phyloP scores from a whole-genome alignment of 164 flowering plant genomes.

The Paratinospora sagittata region DNA sequence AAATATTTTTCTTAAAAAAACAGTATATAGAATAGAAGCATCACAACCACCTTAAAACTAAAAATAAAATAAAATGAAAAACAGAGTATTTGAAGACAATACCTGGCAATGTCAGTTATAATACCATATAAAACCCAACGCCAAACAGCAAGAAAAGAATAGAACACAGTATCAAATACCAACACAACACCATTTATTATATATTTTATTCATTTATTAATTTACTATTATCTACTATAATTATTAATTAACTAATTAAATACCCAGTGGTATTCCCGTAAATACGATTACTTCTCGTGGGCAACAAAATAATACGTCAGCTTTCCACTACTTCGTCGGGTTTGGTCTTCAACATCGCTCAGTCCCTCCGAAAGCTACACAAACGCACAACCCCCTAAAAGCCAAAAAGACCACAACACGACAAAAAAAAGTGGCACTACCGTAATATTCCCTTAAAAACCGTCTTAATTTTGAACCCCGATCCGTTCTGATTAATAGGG shows the following conservation, averaged over 20 bases:
- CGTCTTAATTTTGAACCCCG: not conserved
- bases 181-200: not conserved
- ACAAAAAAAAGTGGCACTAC: conserved; percentile 29
- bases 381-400: not conserved
- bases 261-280: not conserved
- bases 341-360: not conserved
- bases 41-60: conserved; percentile 15
- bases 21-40: conserved; percentile 16
- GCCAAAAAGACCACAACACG: conserved; percentile 18
- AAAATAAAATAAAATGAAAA: not conserved
- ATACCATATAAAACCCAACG: conserved; percentile 10
- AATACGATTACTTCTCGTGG: not conserved
- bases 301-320: conserved; percentile 28
- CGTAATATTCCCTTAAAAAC: conserved; percentile 6
- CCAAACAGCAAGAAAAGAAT: conserved; percentile 20
- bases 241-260: not conserved
- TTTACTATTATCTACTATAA: not conserved
- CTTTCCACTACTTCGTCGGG: conserved; percentile 26
- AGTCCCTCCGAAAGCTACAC: conserved; percentile 6
- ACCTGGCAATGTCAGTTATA: conserved; percentile 32
- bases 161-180: conserved; percentile 2
- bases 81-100: conserved; percentile 20
- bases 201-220: not conserved
- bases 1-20: not conserved
- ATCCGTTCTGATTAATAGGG: too few species aligned